Base-by-base conservation (phyloP, 208 protist genomes). In the Balamuthia mandrillaris region DNA sequence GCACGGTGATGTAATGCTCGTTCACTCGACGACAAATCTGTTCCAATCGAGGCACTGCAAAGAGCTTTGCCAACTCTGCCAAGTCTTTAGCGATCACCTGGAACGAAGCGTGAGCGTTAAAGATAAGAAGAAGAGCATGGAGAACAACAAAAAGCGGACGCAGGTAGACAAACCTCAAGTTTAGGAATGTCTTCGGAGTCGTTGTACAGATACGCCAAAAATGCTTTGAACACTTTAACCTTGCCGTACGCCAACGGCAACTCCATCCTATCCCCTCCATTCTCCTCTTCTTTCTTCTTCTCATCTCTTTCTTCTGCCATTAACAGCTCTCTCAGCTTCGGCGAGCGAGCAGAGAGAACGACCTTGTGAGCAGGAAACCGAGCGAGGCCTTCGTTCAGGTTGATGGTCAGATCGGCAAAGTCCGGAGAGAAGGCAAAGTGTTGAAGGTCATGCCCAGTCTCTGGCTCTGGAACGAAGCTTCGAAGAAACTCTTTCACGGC, bases 131-230 rank as follows among this genome's bases (percentile, higher is more conserved):
- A 2, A 18, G 1, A 21, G 24, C 66, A 12, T 56, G 49, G 0
- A 60, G 0, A 14, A 3, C 52, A 60, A 21, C n/a, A 6, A 18
- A 10, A 12, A 3, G 2, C 31, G 7, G 66, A 16, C 18, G 37
- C 4, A 5, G 16, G 41, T 18, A 56, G 12, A 16, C 39, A 0
- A 0, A 61, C 72, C 72, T 81, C 42, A 21, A 81, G 35, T 33
- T 27, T 39, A 3, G 37, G 31, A 29, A 63, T 56, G 9, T 81
- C 72, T 27, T 63, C 47, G 7, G 16, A 31, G 72, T 81, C 72
- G 33, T 37, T 12, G 47, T 81, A 81, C 24, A 81, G 52, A 29
- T 81, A 81, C 16, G 47, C 14, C 24, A 81, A 47, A 39, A 81
- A 81, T 51, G 54, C 72, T 0, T 31, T 29, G 72, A 81, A 56